Conservation (phyloP, 2,329 filamentous ascomycete genomes). For the Aspergillus hortae region DNA sequence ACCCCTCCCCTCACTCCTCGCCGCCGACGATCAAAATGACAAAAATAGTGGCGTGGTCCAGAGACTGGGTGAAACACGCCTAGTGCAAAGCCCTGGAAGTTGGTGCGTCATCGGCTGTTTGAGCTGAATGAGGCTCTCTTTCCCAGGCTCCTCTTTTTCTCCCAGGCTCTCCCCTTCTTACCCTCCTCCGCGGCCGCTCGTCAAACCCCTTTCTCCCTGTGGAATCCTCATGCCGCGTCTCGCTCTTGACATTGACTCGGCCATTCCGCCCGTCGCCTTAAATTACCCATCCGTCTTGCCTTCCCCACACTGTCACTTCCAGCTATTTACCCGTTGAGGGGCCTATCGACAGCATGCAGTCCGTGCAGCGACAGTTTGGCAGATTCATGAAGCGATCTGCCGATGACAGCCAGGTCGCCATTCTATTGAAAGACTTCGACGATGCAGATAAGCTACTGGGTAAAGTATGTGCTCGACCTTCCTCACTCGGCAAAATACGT, state of each 20-base stretch:
- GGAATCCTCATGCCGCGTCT: not conserved
- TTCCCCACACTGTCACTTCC: conserved; percentile 1
- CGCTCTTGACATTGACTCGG: not conserved
- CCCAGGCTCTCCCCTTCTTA: not conserved
- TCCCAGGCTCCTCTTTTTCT: not conserved
- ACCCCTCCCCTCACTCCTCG: not conserved
- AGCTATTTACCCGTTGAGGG: not conserved
- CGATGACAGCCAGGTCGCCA: conserved; percentile 72
- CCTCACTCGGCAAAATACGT: not conserved
- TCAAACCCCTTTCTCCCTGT: not conserved
- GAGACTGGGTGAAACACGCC: conserved; percentile 8
- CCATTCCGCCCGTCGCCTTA: not conserved
- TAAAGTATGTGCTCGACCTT: conserved; percentile 51
- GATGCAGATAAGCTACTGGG: conserved; percentile 72
- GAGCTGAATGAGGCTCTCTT: conserved; percentile 9
- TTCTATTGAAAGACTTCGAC: conserved; percentile 74
- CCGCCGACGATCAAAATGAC: conserved; percentile 5
- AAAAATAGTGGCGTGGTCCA: conserved; percentile 12
- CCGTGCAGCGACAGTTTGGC: conserved; percentile 69
- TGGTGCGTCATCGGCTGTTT: conserved; percentile 16
- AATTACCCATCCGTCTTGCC: not conserved
- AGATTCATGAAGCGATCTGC: conserved; percentile 67
- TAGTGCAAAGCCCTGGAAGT: conserved; percentile 7
- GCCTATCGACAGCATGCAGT: conserved; percentile 29
- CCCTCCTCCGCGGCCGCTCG: not conserved